Base-by-base conservation (phyloP, 352 stramenopile genomes). In the Phytophthora pluvialis region DNA sequence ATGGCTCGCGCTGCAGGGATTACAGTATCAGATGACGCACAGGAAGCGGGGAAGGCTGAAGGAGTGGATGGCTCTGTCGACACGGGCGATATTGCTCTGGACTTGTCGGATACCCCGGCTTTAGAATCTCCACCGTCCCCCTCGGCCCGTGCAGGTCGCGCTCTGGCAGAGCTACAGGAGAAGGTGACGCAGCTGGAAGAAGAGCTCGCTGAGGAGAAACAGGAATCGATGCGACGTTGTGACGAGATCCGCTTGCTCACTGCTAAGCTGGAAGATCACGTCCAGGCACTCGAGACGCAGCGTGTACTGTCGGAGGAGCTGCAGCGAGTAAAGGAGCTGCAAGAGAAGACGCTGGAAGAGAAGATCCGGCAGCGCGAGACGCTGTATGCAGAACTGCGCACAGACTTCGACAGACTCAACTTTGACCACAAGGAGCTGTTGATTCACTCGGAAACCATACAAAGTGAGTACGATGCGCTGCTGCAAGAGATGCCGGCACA, bases 341-440 rank as follows among this genome's bases (percentile, higher is more conserved):
- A 89, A 18, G 75, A 85, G 44, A 88, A 83, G 28, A 65, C 77
- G 2, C 59, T 90, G 11, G 81, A 94, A 25, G 81, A 93, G 38
- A 86, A 86, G 26, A 69, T 90, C n/a, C 80, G 83, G 13, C 77
- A 89, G 49, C 78, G 62, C 12, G 84, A 92, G 33, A 80, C 75
- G 10, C 56, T 84, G 15, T 82, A 78, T 47, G 67, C 69, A 5
- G 79, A 94, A 49, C 35, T 93, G 38, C 75, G 77, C 18, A 71
- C 75, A 13, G 84, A 94, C 28, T 91, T 90, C 25, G 86, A 94
- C 26, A 72, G 82, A 25, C 72, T 94, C n/a, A 87, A 78, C 44
- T 94, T 91, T 47, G 84, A 96, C 52, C 81, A 93, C 65, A 83
- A 94, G 67, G 86, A 94, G 60, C 75, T 94, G 28, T 61, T 78